A percentile compares a stretch with the other conserved stretches of the same genome.
Conservation (phyloP, 83 land plant species). For the Picea engelmannii region DNA sequence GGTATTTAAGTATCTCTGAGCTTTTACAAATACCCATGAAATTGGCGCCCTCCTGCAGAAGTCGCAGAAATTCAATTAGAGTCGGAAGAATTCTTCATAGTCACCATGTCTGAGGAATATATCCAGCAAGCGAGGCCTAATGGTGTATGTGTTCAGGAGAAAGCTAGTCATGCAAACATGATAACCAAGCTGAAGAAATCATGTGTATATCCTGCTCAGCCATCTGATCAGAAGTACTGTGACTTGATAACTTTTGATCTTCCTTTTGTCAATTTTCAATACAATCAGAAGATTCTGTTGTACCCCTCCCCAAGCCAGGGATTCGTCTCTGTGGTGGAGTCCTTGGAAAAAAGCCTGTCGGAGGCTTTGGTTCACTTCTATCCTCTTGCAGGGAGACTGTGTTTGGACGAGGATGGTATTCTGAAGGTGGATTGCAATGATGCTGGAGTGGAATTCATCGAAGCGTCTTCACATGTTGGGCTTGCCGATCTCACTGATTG, state of each 20-base stretch:
- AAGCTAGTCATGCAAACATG: too few relatives aligned
- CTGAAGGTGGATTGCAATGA: slow-evolving; percentile 61
- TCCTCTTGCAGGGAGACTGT: slow-evolving; percentile 35
- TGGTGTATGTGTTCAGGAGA: too few relatives aligned
- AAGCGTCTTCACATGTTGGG: slow-evolving; percentile 24
- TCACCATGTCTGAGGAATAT: too few relatives aligned
- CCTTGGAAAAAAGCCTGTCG: slow-evolving; percentile 31
- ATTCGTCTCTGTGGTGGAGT: slow-evolving; percentile 22
- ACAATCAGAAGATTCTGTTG: slow-evolving; percentile 66
- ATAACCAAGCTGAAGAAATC: too few relatives aligned
- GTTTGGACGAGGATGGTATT: slow-evolving; percentile 44
- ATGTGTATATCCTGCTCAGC: too few relatives aligned
- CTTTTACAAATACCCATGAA: too few relatives aligned
- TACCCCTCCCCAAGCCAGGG: slow-evolving; percentile 29
- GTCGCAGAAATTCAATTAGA: too few relatives aligned
- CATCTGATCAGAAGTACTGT: slow-evolving; percentile 26
- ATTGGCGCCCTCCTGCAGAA: too few relatives aligned
- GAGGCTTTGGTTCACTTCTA: too few relatives aligned
- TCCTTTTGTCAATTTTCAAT: slow-evolving; percentile 65
- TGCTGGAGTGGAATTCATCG: slow-evolving; percentile 43
- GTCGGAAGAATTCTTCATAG: too few relatives aligned
- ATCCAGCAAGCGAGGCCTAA: too few relatives aligned
- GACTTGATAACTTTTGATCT: slow-evolving; percentile 70
- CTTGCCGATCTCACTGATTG: slow-evolving; percentile 24
- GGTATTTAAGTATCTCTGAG: too few relatives aligned